These are phyloP conservation scores for Pecoramyces ruminantium DNA, from an alignment of 192 early-diverging fungal genomes.

Conservation along the genomic window DNA sequence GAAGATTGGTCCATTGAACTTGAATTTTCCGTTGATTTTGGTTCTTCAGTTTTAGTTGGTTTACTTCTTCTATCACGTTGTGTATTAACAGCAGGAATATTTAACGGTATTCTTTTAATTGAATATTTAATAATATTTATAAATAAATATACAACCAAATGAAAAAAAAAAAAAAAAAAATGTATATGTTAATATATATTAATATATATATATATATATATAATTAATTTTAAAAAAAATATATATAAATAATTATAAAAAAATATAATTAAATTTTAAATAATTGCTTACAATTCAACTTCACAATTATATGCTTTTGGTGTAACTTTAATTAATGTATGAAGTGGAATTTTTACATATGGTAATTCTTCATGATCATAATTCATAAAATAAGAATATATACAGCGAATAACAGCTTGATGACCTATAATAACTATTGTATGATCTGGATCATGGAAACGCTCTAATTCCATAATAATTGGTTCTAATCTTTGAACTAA, in stretches of 20 bases:
- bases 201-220: too few relatives aligned
- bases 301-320: slow-evolving; percentile 92
- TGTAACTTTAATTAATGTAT: slow-evolving; percentile 91
- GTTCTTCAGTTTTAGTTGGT: too few relatives aligned
- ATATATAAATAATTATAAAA: too few relatives aligned
- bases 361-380: slow-evolving; percentile 87
- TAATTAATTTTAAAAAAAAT: too few relatives aligned
- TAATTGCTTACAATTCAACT: slow-evolving; percentile 54
- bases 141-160: not conserved
- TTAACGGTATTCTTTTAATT: slow-evolving; percentile 50
- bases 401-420: slow-evolving; percentile 90
- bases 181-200: too few relatives aligned
- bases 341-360: slow-evolving; percentile 96
- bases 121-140: too few relatives aligned
- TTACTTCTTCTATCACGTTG: slow-evolving; percentile 30
- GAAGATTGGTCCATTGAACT: too few relatives aligned
- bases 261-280: too few relatives aligned
- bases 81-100: slow-evolving; percentile 96
- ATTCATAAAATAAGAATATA: slow-evolving; percentile 96
- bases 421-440: slow-evolving; percentile 93
- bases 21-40: too few relatives aligned
- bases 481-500: slow-evolving; percentile 92
- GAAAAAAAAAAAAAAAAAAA: slow-evolving; percentile 1
- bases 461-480: slow-evolving; percentile 85
- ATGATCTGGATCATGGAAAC: slow-evolving; percentile 33